These are phyloP conservation scores for Corylus avellana DNA, from an alignment of 306 rosid species.

Conservation along the genomic window DNA sequence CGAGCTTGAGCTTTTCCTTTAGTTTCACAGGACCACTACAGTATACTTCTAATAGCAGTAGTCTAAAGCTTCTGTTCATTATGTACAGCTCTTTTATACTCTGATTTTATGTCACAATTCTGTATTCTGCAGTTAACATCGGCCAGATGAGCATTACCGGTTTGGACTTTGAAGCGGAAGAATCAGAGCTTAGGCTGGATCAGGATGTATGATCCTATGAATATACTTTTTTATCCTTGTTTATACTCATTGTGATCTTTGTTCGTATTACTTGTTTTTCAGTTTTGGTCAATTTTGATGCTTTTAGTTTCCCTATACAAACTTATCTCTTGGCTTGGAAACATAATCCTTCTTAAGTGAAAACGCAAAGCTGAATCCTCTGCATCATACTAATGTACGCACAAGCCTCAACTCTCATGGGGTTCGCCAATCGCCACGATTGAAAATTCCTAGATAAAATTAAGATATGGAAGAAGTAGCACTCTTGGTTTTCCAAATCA, in stretches of 20 bases:
- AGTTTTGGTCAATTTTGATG: neutral
- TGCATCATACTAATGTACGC: too few species aligned
- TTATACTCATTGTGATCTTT: neutral
- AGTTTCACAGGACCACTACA: neutral
- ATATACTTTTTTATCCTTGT: neutral
- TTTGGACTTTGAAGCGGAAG: slow-evolving; percentile 59
- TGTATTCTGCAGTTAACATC: slow-evolving; percentile 62
- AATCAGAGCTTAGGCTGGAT: slow-evolving; percentile 19
- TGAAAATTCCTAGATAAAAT: too few species aligned
- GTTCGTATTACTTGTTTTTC: neutral
- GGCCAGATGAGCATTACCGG: slow-evolving; percentile 85
- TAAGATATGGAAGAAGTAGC: too few species aligned
- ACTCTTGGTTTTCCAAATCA: too few species aligned
- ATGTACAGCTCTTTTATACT: neutral
- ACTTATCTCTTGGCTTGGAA: neutral
- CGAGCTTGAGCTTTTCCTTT: neutral
- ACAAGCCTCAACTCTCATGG: too few species aligned
- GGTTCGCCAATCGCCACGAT: too few species aligned
- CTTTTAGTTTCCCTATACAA: neutral
- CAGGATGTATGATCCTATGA: slow-evolving; percentile 1
- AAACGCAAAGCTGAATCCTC: too few species aligned
- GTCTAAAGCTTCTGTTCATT: neutral
- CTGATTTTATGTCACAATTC: neutral
- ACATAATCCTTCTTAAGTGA: neutral
- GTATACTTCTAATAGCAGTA: neutral